Evolutionary conservation across 164 flowering plant genomes (phyloP).

Genomic region (Macadamia tetraphylla): DNA sequence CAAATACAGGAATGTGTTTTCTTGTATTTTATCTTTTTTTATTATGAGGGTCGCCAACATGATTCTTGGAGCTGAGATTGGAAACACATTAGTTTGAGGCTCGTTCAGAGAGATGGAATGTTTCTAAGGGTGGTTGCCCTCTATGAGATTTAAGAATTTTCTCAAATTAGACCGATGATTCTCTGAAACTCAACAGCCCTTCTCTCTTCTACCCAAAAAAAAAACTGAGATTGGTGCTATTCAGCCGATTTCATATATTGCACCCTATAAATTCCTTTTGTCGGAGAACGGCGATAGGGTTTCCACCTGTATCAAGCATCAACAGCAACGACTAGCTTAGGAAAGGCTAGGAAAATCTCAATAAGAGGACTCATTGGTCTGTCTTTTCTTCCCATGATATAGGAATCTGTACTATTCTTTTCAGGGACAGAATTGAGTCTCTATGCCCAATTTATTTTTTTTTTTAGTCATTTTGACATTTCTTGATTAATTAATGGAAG

Average conservation of each 20-base stretch:
- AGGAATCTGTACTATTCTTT: conserved; percentile 21
- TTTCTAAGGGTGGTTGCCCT: too few relatives aligned
- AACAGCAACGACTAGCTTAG: conserved; percentile 31
- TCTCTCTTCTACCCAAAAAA: too few relatives aligned
- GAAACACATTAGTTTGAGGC: too few relatives aligned
- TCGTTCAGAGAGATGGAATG: too few relatives aligned
- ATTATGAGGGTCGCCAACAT: conserved; percentile 6
- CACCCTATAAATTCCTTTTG: conserved; percentile 29
- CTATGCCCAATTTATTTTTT: conserved; percentile 21
- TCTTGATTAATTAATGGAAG: conserved; percentile 36
- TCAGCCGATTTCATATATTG: conserved; percentile 19
- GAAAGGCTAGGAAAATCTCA: conserved; percentile 20
- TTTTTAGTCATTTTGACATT: conserved; percentile 15
- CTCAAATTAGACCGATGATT: too few relatives aligned
- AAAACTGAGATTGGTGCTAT: conserved; percentile 1
- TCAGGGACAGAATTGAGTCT: conserved; percentile 25
- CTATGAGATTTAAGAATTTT: too few relatives aligned
- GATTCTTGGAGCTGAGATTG: conserved; percentile 10
- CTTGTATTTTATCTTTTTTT: conserved; percentile 8
- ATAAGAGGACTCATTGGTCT: conserved; percentile 37
- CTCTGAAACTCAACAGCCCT: too few relatives aligned
- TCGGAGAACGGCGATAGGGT: conserved; percentile 29
- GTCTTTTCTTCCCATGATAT: conserved; percentile 13
- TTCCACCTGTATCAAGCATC: conserved; percentile 33
- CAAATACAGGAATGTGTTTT: conserved; percentile 1